phyloP scores from a whole-genome alignment of 1,284 basidiomycete genomes.

The Ustilago shanxiensis region DNA sequence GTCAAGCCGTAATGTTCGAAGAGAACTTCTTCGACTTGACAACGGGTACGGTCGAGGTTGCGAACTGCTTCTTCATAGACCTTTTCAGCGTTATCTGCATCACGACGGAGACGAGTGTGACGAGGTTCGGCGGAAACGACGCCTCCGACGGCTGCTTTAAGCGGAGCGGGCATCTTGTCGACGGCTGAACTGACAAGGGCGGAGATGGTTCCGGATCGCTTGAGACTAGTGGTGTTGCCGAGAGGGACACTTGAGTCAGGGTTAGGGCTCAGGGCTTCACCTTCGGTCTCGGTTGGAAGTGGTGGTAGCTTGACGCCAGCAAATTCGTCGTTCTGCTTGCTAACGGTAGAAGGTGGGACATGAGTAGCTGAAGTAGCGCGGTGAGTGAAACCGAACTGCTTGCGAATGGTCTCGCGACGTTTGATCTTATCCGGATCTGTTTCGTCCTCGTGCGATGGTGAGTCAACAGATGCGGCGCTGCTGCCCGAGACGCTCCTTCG shows the following conservation, averaged over 20 bases:
- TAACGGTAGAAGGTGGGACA: not conserved
- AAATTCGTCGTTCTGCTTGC: constrained; percentile 18
- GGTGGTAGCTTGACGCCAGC: constrained; percentile 47
- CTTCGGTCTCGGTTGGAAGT: constrained; percentile 50
- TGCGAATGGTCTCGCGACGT: constrained; percentile 65
- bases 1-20: constrained; percentile 61
- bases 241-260: not conserved
- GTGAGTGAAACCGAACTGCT: constrained; percentile 67
- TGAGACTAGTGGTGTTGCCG: constrained; percentile 30
- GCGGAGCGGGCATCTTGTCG: constrained; percentile 57
- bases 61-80: constrained; percentile 59
- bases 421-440: constrained; percentile 58
- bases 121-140: constrained; percentile 58
- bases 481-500: constrained; percentile 33
- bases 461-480: constrained; percentile 21
- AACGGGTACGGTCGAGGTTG: constrained; percentile 60
- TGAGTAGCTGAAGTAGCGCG: constrained; percentile 37
- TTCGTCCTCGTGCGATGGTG: constrained; percentile 13
- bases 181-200: constrained; percentile 60
- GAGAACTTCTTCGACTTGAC: constrained; percentile 60
- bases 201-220: constrained; percentile 52
- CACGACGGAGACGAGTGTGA: constrained; percentile 61
- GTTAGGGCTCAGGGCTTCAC: constrained; percentile 17
- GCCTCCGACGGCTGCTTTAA: constrained; percentile 61
- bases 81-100: constrained; percentile 62